Evolutionary conservation across 768 basidiomycete genomes (phyloP), one percentile per base, ranked within the genome.

Genomic region (Saitozyma podzolica): DNA sequence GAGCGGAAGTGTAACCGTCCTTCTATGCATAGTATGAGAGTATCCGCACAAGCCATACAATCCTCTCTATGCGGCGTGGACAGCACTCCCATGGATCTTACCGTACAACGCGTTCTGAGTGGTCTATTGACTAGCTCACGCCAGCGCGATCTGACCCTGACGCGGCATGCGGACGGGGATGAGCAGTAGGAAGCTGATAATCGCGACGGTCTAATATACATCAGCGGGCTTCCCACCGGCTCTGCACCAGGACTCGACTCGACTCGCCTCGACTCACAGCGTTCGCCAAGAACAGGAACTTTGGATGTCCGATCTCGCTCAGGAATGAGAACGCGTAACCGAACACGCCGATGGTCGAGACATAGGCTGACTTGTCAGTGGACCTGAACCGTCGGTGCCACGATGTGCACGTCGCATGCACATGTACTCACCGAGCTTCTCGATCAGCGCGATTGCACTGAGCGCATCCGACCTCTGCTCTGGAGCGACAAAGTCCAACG

Each of bases 401-500:
- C 39, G 29, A 50, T 37, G n/a, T 16, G 9, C 17, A 20, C 17
- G 14, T 2, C 14, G 4, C 37, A 50, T 14, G 47, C 14, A 48
- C 29, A 14, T 48, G 14, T 56, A 68, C 65, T 60, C 62, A 52
- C 74, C 76, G 20, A 78, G 54, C 9, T 66, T 67, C 59, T 80
- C 78, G 17, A 74, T 58, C 39, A 80, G 53, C 2, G 77, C 68
- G 52, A 80, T 73, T 0, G 70, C 78, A 9, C 63, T 50, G n/a
- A 80, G 59, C 0, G 78, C 77, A 53, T 76, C 76, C 7, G 70
- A 61, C 37, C 71, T 61, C 48, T 78, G 61, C 8, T 73, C 62
- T 4, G 62, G 41, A 7, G 58, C 54, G 9, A 79, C 76, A 56
- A 80, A 74, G 54, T 80, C 79, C 53, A 80, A 61, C 8, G 73